Conservation (phyloP, 2,329 filamentous ascomycete species). For the Ophiostoma ips region DNA sequence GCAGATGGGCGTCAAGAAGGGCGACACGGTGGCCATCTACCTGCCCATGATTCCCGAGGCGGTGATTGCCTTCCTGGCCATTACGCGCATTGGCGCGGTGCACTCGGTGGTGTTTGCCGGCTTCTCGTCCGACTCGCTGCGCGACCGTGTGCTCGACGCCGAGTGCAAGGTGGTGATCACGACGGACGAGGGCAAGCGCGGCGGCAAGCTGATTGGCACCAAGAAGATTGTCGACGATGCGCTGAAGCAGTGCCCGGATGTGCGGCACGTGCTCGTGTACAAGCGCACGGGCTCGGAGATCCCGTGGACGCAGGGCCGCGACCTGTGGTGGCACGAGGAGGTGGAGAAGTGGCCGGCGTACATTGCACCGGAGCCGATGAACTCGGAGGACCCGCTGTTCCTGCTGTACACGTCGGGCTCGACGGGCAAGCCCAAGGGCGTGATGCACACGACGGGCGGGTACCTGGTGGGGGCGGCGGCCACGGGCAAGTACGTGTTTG, state of each 20-base stretch:
- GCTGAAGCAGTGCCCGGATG: constrained; percentile 85
- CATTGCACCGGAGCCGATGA: constrained; percentile 77
- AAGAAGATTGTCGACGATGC: constrained; percentile 99
- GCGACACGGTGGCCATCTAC: constrained; percentile 94
- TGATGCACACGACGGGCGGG: constrained; percentile 93
- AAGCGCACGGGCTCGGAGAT: constrained; percentile 90
- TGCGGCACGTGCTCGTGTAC: constrained; percentile 76
- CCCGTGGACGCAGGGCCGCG: constrained; percentile 76
- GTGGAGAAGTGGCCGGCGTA: constrained; percentile 92
- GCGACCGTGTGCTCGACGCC: constrained; percentile 86
- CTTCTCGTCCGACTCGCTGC: constrained; percentile 90
- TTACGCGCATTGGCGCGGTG: constrained; percentile 80
- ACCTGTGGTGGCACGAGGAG: constrained; percentile 98
- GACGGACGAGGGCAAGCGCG: constrained; percentile 92
- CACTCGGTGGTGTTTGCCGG: constrained; percentile 97
- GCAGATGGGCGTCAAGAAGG: constrained; percentile 92
- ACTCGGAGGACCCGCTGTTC: constrained; percentile 92
- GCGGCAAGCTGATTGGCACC: constrained; percentile 91
- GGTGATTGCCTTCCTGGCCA: constrained; percentile 78
- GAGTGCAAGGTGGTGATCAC: constrained; percentile 91
- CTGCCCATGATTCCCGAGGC: constrained; percentile 98
- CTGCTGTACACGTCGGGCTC: constrained; percentile 96
- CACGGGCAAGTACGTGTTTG: constrained; percentile 97
- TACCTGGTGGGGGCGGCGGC: constrained; percentile 88
- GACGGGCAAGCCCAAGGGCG: constrained; percentile 96